Conservation (phyloP, 2,329 filamentous ascomycete species). For the Aurifilum marmelostoma region DNA sequence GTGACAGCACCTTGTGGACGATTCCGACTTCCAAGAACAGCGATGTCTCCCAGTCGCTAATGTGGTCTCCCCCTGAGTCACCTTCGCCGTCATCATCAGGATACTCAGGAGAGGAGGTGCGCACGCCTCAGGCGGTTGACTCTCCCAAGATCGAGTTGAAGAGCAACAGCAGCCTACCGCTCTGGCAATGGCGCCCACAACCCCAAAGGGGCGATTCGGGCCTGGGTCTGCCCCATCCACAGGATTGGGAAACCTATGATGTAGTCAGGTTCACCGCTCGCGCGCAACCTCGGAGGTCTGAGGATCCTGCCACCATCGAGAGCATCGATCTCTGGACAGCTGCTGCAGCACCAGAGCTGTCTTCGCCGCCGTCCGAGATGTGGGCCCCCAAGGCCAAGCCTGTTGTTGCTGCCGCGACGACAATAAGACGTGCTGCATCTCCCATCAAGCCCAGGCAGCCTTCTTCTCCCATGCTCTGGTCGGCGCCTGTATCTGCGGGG, state of each 20-base stretch:
- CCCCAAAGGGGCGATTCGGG: conserved; percentile 21
- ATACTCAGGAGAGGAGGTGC: background rate
- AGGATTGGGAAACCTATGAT: conserved; percentile 29
- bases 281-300: conserved; percentile 27
- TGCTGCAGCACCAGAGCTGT: background rate
- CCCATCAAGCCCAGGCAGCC: background rate
- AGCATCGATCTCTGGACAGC: conserved; percentile 32
- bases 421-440: background rate
- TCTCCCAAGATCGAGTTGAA: background rate
- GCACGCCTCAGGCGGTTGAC: background rate
- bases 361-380: conserved; percentile 13
- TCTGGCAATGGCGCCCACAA: conserved; percentile 20
- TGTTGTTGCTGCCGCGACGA: background rate
- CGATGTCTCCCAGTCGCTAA: conserved; percentile 7
- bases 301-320: conserved; percentile 25
- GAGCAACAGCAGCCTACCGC: background rate
- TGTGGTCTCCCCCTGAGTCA: conserved; percentile 19
- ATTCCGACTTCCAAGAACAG: conserved; percentile 11
- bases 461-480: conserved; percentile 28
- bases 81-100: background rate
- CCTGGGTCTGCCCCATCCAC: conserved; percentile 28
- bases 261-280: conserved; percentile 21
- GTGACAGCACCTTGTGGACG: conserved; percentile 32
- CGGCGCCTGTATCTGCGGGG: conserved; percentile 21
- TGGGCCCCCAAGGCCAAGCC: conserved; percentile 15